These are phyloP conservation scores for Plasmodium inui DNA, from an alignment of 169 alveolate genomes.

Conservation along the genomic window DNA sequence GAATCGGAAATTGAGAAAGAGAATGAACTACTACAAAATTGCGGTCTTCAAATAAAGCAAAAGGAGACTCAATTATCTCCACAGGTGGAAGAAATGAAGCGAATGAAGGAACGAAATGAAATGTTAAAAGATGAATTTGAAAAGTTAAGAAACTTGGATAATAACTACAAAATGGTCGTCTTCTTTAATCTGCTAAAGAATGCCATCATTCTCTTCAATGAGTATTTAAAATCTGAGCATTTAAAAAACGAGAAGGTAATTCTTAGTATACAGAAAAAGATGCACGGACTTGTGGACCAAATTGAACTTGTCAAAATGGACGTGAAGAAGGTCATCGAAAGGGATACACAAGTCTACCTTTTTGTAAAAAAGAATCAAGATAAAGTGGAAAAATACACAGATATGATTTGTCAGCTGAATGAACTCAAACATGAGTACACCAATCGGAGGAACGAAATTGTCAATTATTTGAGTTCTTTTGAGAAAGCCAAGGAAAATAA, in stretches of 20 bases:
- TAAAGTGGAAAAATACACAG: slow-evolving; percentile 55
- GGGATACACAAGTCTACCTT: slow-evolving; percentile 63
- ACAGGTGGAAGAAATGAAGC: slow-evolving; percentile 76
- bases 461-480: slow-evolving; percentile 17
- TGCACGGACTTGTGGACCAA: slow-evolving; percentile 15
- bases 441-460: not conserved
- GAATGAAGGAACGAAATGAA: slow-evolving; percentile 71
- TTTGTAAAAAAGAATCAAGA: slow-evolving; percentile 53
- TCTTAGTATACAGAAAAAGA: slow-evolving; percentile 62
- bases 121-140: slow-evolving; percentile 76
- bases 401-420: slow-evolving; percentile 74
- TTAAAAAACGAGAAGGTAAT: slow-evolving; percentile 78
- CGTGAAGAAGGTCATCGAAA: slow-evolving; percentile 35
- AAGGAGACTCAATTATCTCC: slow-evolving; percentile 80
- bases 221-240: slow-evolving; percentile 70
- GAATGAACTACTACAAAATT: slow-evolving; percentile 77
- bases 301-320: slow-evolving; percentile 51
- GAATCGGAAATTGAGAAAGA: slow-evolving; percentile 71
- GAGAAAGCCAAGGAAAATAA: slow-evolving; percentile 63
- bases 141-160: slow-evolving; percentile 78
- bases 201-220: slow-evolving; percentile 73
- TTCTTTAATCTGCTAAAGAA: slow-evolving; percentile 75
- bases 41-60: slow-evolving; percentile 78
- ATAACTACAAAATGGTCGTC: slow-evolving; percentile 77
- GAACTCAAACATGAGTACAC: not conserved